These are phyloP conservation scores for Xylariaceae sp. DNA, from an alignment of 2,329 filamentous ascomycete species.

Conservation along the genomic window DNA sequence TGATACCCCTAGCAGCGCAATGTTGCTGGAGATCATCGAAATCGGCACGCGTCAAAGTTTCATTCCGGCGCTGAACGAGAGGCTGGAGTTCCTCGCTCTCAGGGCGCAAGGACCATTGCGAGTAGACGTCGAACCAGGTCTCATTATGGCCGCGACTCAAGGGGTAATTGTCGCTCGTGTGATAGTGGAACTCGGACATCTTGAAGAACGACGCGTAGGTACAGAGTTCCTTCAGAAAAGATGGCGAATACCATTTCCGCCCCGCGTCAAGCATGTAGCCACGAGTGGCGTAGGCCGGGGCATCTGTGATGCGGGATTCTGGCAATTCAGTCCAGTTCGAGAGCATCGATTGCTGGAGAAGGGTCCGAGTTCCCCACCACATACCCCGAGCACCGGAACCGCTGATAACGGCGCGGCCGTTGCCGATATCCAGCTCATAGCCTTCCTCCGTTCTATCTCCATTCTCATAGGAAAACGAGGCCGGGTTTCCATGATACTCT, in stretches of 20 bases:
- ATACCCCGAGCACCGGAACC: constrained; percentile 41
- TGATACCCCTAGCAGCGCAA: constrained; percentile 47
- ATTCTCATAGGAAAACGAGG: constrained; percentile 41
- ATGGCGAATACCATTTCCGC: constrained; percentile 39
- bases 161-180: constrained; percentile 45
- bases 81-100: constrained; percentile 35
- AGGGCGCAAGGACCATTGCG: constrained; percentile 39
- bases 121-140: constrained; percentile 42
- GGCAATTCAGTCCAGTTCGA: constrained; percentile 29
- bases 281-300: constrained; percentile 40
- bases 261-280: constrained; percentile 42
- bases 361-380: constrained; percentile 44
- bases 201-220: constrained; percentile 44
- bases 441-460: constrained; percentile 44
- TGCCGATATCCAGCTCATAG: constrained; percentile 40
- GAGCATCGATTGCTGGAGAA: constrained; percentile 39
- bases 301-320: constrained; percentile 32
- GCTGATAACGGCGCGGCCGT: constrained; percentile 33
- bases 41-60: constrained; percentile 40
- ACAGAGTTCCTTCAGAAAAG: constrained; percentile 40
- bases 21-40: constrained; percentile 45
- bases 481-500: constrained; percentile 25
- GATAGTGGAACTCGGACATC: constrained; percentile 45
- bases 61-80: constrained; percentile 41
- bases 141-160: constrained; percentile 42